phyloP scores from a whole-genome alignment of 2,329 filamentous ascomycete species.

The Diaporthe citrichinensis region DNA sequence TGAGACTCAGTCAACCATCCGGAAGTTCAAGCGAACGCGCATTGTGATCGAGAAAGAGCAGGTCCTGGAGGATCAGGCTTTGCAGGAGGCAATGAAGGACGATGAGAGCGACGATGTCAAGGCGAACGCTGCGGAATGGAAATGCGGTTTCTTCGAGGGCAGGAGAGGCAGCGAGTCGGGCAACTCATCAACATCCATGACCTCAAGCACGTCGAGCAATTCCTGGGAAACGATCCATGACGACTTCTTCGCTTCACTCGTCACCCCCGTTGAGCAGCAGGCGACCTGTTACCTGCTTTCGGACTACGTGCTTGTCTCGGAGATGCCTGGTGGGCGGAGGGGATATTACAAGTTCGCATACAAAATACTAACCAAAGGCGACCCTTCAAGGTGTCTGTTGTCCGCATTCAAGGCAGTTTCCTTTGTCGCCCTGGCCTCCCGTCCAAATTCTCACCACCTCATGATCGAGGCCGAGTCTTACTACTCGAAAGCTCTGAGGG shows the following conservation, averaged over 20 bases:
- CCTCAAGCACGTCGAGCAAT: slow-evolving; percentile 33
- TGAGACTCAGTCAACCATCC: slow-evolving; percentile 45
- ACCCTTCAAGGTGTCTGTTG: slow-evolving; percentile 39
- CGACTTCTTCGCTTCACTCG: slow-evolving; percentile 15
- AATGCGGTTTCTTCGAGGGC: slow-evolving; percentile 23
- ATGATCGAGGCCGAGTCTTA: slow-evolving; percentile 32
- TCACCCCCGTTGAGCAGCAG: slow-evolving; percentile 45
- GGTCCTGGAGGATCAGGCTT: slow-evolving; percentile 4
- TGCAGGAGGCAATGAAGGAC: neutral
- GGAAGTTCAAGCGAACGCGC: slow-evolving; percentile 33
- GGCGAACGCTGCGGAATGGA: slow-evolving; percentile 19
- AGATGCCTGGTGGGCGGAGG: slow-evolving; percentile 23
- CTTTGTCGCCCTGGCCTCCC: slow-evolving; percentile 33
- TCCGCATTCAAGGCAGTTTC: slow-evolving; percentile 34
- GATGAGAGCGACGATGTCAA: neutral
- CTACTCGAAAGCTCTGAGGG: slow-evolving; percentile 35
- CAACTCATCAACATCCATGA: slow-evolving; percentile 13
- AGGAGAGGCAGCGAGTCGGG: slow-evolving; percentile 17
- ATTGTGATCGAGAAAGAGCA: slow-evolving; percentile 34
- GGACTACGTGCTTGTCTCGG: slow-evolving; percentile 42
- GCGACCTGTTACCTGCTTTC: slow-evolving; percentile 45
- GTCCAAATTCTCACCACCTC: slow-evolving; percentile 21
- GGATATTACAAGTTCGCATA: slow-evolving; percentile 31
- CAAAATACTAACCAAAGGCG: slow-evolving; percentile 27
- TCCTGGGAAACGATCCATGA: slow-evolving; percentile 37